Percentiles rank a stretch among this genome's conserved stretches.
These are phyloP conservation scores for Tricholoma bakamatsutake DNA, from an alignment of 768 basidiomycete genomes.

Conservation along the genomic window DNA sequence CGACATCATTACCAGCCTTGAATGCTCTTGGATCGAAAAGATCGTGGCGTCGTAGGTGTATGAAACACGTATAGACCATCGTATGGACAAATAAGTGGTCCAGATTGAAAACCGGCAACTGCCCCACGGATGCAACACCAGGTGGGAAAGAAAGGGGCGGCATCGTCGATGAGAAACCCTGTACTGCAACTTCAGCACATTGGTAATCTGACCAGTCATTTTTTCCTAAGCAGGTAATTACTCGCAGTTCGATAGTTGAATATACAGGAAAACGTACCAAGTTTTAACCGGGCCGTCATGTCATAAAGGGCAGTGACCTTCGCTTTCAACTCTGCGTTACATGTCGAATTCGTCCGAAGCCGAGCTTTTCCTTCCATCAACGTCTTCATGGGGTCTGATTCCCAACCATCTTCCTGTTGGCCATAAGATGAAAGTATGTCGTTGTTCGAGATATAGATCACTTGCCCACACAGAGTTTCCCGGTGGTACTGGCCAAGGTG, in stretches of 20 bases:
- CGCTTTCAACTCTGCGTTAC: slow-evolving; percentile 37
- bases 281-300: slow-evolving; percentile 39
- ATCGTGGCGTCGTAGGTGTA: slow-evolving; percentile 42
- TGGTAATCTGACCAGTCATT: slow-evolving; percentile 22
- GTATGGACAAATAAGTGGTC: slow-evolving; percentile 31
- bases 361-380: slow-evolving; percentile 21
- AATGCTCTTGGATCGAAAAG: slow-evolving; percentile 35
- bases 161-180: slow-evolving; percentile 35
- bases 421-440: not conserved
- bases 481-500: slow-evolving; percentile 41
- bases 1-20: slow-evolving; percentile 37
- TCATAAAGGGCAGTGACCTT: slow-evolving; percentile 51
- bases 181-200: slow-evolving; percentile 38
- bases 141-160: slow-evolving; percentile 3
- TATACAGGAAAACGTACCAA: slow-evolving; percentile 24
- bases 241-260: slow-evolving; percentile 10
- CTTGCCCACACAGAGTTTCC: slow-evolving; percentile 13
- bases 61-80: slow-evolving; percentile 41
- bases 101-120: not conserved
- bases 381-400: slow-evolving; percentile 19
- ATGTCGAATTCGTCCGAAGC: slow-evolving; percentile 20
- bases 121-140: not conserved
- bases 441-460: slow-evolving; percentile 3
- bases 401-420: slow-evolving; percentile 9
- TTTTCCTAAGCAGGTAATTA: slow-evolving; percentile 29